phyloP scores from a whole-genome alignment of 768 basidiomycete genomes.

The Nidularia sp. region DNA sequence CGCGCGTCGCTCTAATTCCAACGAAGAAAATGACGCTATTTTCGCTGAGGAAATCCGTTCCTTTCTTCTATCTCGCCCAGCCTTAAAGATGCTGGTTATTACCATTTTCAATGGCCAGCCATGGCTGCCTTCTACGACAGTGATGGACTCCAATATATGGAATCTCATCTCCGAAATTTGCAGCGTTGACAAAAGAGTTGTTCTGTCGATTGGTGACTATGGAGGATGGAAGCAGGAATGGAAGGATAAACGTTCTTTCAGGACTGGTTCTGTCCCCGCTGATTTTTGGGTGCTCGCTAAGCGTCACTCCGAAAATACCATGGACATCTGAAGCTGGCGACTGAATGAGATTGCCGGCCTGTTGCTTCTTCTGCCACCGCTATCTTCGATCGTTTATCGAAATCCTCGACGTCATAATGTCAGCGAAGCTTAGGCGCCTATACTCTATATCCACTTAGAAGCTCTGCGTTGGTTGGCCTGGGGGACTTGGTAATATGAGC shows the following conservation, averaged over 20 bases:
- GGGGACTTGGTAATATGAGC: too few species aligned
- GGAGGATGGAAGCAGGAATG: constrained; percentile 20
- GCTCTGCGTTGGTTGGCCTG: too few species aligned
- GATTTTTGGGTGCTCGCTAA: constrained; percentile 11
- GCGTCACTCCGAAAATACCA: too few species aligned
- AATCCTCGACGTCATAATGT: too few species aligned
- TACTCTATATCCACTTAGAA: too few species aligned
- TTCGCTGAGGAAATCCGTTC: constrained; percentile 27
- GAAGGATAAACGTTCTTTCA: constrained; percentile 9
- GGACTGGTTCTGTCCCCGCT: constrained; percentile 10
- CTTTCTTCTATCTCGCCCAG: constrained; percentile 20
- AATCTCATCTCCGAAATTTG: constrained; percentile 12
- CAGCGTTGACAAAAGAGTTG: constrained; percentile 15
- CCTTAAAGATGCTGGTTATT: constrained; percentile 30
- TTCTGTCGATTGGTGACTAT: constrained; percentile 14
- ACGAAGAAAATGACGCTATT: constrained; percentile 32
- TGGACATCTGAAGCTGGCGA: not conserved
- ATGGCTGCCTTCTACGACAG: constrained; percentile 6
- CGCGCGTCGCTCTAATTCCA: constrained; percentile 33
- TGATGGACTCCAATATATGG: constrained; percentile 22
- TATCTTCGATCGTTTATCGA: too few species aligned
- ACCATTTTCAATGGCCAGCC: constrained; percentile 20
- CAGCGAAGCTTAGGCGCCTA: too few species aligned
- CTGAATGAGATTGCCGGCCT: not conserved
- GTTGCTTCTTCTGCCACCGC: too few species aligned